phyloP scores from a whole-genome alignment of 176 grass and related monocot species.

The Juncus inflexus region DNA sequence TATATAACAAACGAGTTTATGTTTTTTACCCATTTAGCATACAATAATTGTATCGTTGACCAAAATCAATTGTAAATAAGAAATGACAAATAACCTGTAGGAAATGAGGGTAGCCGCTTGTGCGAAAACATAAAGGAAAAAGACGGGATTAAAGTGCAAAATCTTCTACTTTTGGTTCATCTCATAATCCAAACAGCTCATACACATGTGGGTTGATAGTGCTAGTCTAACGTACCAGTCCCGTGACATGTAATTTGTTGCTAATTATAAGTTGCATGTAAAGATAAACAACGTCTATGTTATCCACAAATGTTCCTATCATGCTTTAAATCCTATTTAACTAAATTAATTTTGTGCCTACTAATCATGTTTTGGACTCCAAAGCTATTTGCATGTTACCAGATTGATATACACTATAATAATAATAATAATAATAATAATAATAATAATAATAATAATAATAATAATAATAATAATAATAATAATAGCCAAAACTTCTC shows the following conservation, averaged over 20 bases:
- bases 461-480: background rate
- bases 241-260: slow-evolving; percentile 29
- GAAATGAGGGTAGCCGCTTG: too few relatives aligned
- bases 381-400: too few relatives aligned
- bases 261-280: slow-evolving; percentile 3
- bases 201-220: slow-evolving; percentile 16
- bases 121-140: too few relatives aligned
- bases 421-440: background rate
- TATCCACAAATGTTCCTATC: slow-evolving; percentile 20
- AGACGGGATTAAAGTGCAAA: background rate
- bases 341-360: slow-evolving; percentile 2
- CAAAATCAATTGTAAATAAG: too few relatives aligned
- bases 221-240: slow-evolving; percentile 9
- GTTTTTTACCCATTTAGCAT: too few relatives aligned
- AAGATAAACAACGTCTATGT: slow-evolving; percentile 1
- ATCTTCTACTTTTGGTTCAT: background rate
- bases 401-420: too few relatives aligned
- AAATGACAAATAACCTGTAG: too few relatives aligned
- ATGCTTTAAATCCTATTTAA: background rate
- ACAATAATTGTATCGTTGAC: too few relatives aligned
- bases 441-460: background rate
- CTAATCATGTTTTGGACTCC: background rate
- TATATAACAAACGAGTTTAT: too few relatives aligned
- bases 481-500: background rate
- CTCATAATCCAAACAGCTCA: slow-evolving; percentile 20